Base-by-base conservation (phyloP, 441 rosid species). In the Erysimum pusillum region DNA sequence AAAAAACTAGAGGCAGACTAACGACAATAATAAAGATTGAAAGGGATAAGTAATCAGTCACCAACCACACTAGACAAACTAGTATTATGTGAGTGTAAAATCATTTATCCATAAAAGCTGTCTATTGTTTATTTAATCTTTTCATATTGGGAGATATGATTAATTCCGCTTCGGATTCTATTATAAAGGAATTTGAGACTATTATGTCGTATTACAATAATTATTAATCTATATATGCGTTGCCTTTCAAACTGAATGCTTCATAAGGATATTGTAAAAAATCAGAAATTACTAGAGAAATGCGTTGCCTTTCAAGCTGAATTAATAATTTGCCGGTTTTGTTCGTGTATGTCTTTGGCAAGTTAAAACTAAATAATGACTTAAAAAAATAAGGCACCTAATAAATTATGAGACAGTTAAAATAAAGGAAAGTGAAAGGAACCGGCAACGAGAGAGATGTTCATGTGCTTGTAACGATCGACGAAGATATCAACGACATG, bases 401-500 rank as follows among this genome's bases (percentile, higher is more conserved):
- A 25, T 25, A 1, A 25, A 10, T 39, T 10, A 9, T 18, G 57
- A 13, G 88, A 57, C 87, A 88, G 17, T 82, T 85, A 28, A 86
- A 89, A 76, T 90, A 85, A 52, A 74, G 73, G 63, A 46, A 71
- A 73, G 45, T 20, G 45, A 45, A 18, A 67, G 5, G 28, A 84
- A 91, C 97, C 98, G 64, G 98, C 97, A 18, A 93, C 98, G 56
- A 90, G 93, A 70, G 93, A 87, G 79, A 93, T 86, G 73, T 60
- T 83, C 98, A 89, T 93, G 66, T 90, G 83, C 75, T 86, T 85
- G 71, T 93, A 93, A 36, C 98, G 97, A 80, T 89, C 98, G 42
- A 89, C 95, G 67, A 93, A 89, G 67, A 89, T 93, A 59, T 93
- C 97, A 73, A 91, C 87, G 1, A 93, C 84, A 70, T 93, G 82